Base-by-base conservation (phyloP, 805 yeast species). In the Zygosaccharomyces bailii region DNA sequence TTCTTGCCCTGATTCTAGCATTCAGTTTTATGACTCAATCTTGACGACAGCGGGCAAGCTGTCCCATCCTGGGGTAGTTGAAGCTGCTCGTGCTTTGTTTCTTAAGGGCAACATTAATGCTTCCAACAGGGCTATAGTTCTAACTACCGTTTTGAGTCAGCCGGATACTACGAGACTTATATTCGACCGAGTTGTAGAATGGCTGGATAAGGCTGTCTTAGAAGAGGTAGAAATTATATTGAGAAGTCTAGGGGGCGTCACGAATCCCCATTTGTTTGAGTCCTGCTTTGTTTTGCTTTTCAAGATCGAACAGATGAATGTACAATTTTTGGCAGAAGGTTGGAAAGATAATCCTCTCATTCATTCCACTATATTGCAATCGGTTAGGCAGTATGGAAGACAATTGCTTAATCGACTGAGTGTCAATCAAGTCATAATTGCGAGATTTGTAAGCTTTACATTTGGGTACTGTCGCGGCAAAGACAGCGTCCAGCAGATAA, bases 201-300 rank as follows among this genome's bases (percentile, higher is more conserved):
- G 76, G 52, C 74, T 73, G 21, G 57, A 60, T 3, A 46, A 59
- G 4, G 80, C 83, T 4, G 57, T 72, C 1, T 61, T 80, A 2
- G 67, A 75, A 42, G 82, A 77, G 56, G 69, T 78, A 43, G 84
- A 79, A 57, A 65, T 72, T 31, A 74, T 79, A 0, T 59, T 79
- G 31, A 54, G 60, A 8, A 71, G 81, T 0, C 59, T 79, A 43
- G 83, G 83, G 2, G 58, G 65, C 10, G 65, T 74, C n/a, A 50
- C 64, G 17, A 66, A 70, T 32, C 51, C 56, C 13, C 62, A 63
- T 6, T 60, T 68, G 19, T 63, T 74, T n/a, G 54, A 56, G 6
- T 56, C 57, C 25, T 60, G 74, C 41, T 53, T 77, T 10, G 54
- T 53, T 1, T 53, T 69, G 38, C 60, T 76, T 30, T 57, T 69